Evolutionary conservation across 139 green algal genomes (phyloP), one percentile per base, ranked within the genome.

Genomic region (Chlorella sp.): DNA sequence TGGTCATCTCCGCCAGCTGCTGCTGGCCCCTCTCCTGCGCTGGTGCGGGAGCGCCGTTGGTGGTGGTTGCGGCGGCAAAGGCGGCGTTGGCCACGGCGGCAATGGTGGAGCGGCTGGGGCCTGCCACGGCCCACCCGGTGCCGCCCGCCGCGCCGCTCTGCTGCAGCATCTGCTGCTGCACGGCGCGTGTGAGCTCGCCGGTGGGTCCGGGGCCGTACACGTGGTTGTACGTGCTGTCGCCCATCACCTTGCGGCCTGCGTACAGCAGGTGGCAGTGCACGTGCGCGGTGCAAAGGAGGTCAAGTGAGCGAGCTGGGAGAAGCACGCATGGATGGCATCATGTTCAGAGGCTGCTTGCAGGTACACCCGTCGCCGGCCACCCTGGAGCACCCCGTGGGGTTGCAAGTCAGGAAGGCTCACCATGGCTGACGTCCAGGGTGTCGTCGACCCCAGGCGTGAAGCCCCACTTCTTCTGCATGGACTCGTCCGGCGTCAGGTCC

Each of bases 391-490:
- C n/a, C n/a, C n/a, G n/a, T n/a, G n/a, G n/a, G n/a, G n/a, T n/a
- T n/a, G n/a, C n/a, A n/a, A n/a, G n/a, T n/a, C n/a, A n/a, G n/a
- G n/a, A 29, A 30, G 35, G 27, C 74, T 71, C 42, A 85, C 80
- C 70, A 42, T 74, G 79, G 34, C 49, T 51, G 31, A 73, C 66
- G 30, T 82, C 75, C 24, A 84, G 60, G 29, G 77, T 86, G 49
- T 86, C 83, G 0, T 91, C 89, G 0, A 73, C 74, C 0, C 90
- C 90, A 6, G 89, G 88, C 2, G 85, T 83, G 79, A 95, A 93
- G 63, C 91, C 91, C 91, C 91, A 96, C 64, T 89, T 91, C 67
- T 80, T 82, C 27, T 82, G 75, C 74, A 90, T 17, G 34, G 63
- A 63, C 29, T 77, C 72, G 36, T n/a, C n/a, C n/a, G n/a, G 70